Percentiles rank a stretch among this genome's conserved stretches.
These are phyloP conservation scores for Dichomitus squalens DNA, from an alignment of 1,284 basidiomycete species.

Conservation along the genomic window DNA sequence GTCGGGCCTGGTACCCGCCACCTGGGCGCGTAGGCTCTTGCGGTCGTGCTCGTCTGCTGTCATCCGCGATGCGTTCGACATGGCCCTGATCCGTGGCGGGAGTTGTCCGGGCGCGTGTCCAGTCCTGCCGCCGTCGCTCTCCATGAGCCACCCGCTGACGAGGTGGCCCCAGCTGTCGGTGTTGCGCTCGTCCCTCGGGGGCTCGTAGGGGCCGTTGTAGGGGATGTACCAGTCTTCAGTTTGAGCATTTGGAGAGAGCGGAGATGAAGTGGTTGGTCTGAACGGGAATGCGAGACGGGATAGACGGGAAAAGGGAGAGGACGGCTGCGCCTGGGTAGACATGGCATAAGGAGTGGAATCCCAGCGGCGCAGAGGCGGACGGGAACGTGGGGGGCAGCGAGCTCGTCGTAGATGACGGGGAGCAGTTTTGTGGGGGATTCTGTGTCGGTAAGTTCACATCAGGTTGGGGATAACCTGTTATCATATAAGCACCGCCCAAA, in stretches of 20 bases:
- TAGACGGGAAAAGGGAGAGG: slow-evolving; percentile 38
- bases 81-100: slow-evolving; percentile 24
- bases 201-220: slow-evolving; percentile 62
- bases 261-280: slow-evolving; percentile 25
- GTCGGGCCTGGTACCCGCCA: slow-evolving; percentile 46
- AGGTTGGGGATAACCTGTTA: not conserved
- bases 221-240: slow-evolving; percentile 63
- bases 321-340: slow-evolving; percentile 29
- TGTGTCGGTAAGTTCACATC: slow-evolving; percentile 15
- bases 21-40: slow-evolving; percentile 20
- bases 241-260: slow-evolving; percentile 21
- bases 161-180: slow-evolving; percentile 56
- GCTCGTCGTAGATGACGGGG: slow-evolving; percentile 22
- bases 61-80: slow-evolving; percentile 29
- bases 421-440: slow-evolving; percentile 16
- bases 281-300: slow-evolving; percentile 33
- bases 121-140: slow-evolving; percentile 25
- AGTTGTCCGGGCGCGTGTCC: slow-evolving; percentile 12
- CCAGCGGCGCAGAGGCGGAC: slow-evolving; percentile 13
- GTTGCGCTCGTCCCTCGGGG: slow-evolving; percentile 33
- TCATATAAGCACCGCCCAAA: not conserved
- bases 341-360: slow-evolving; percentile 15
- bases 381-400: slow-evolving; percentile 16
- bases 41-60: slow-evolving; percentile 15
- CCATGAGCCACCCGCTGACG: slow-evolving; percentile 40